Conservation (phyloP, 1,139 yeast species). For the Sugiyamaella japonica region DNA sequence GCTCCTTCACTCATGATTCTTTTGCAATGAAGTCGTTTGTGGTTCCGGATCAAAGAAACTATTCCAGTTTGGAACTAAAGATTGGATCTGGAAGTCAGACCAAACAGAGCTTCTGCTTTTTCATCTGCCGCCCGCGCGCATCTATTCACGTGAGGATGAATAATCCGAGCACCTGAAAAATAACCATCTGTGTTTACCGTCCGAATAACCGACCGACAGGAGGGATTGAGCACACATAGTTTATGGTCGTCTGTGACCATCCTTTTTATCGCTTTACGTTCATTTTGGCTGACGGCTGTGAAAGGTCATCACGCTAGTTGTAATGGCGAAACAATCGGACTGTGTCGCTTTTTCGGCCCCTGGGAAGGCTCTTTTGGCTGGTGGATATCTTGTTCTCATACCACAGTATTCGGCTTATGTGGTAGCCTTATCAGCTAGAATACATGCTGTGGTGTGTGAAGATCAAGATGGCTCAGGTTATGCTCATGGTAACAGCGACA, state of each 20-base stretch:
- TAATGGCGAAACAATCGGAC: conserved; percentile 8
- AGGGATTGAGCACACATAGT: not conserved
- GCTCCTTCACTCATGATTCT: not conserved
- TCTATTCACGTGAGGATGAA: not conserved
- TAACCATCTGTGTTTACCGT: no score
- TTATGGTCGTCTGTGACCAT: not conserved
- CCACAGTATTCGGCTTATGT: conserved; percentile 75
- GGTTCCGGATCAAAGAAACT: not conserved
- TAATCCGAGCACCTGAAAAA: not conserved
- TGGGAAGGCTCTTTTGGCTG: conserved; percentile 90
- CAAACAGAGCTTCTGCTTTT: conserved; percentile 3
- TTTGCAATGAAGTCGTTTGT: not conserved
- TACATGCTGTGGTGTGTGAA: conserved; percentile 66
- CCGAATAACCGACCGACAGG: no score
- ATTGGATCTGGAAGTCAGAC: not conserved
- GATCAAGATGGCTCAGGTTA: conserved; percentile 11
- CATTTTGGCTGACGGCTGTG: not conserved
- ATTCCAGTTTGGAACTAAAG: not conserved
- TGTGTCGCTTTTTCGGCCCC: conserved; percentile 72
- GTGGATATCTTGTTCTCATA: conserved; percentile 89
- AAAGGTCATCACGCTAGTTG: not conserved
- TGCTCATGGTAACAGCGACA: conserved; percentile 22
- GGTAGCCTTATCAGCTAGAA: conserved; percentile 83
- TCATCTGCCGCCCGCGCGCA: not conserved
- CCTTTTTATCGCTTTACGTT: not conserved